Percentiles rank a stretch among this genome's conserved stretches.
These are phyloP conservation scores for Hemisphaericaspora xylofermentans DNA, from an alignment of 1,139 yeast species.

Conservation along the genomic window DNA sequence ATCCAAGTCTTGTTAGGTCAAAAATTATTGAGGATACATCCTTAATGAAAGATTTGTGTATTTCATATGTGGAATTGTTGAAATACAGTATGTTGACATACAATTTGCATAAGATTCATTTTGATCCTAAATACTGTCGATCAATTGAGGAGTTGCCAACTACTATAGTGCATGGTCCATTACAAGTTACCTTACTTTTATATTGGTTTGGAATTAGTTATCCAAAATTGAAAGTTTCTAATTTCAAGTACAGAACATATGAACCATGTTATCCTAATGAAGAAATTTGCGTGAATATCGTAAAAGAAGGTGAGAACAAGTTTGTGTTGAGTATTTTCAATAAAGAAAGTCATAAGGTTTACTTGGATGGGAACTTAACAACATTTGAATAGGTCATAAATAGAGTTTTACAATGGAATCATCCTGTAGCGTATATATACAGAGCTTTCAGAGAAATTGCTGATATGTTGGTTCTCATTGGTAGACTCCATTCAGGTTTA, in stretches of 20 bases:
- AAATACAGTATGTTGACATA: constrained; percentile 73
- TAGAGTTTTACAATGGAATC: no score
- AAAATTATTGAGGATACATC: background rate
- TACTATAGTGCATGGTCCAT: constrained; percentile 79
- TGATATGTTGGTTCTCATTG: no score
- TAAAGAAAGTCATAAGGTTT: constrained; percentile 7
- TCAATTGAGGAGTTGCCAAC: constrained; percentile 58
- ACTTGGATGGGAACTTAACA: constrained; percentile 12
- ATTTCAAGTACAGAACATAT: constrained; percentile 49
- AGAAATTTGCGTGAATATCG: constrained; percentile 9
- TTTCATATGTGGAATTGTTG: constrained; percentile 14
- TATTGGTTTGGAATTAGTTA: constrained; percentile 41
- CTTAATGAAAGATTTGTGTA: background rate
- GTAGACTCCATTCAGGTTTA: no score
- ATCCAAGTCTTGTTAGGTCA: background rate
- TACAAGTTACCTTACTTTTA: constrained; percentile 59
- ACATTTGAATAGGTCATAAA: background rate
- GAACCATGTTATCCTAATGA: constrained; percentile 33
- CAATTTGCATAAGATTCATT: constrained; percentile 83
- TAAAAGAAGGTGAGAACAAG: background rate
- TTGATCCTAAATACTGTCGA: constrained; percentile 54
- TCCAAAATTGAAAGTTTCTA: constrained; percentile 19
- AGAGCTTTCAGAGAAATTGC: no score
- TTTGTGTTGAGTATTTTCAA: constrained; percentile 10
- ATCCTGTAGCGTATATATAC: no score